These are phyloP conservation scores for Jamesozyma jinghongensis DNA, from an alignment of 805 yeast genomes.

Conservation along the genomic window DNA sequence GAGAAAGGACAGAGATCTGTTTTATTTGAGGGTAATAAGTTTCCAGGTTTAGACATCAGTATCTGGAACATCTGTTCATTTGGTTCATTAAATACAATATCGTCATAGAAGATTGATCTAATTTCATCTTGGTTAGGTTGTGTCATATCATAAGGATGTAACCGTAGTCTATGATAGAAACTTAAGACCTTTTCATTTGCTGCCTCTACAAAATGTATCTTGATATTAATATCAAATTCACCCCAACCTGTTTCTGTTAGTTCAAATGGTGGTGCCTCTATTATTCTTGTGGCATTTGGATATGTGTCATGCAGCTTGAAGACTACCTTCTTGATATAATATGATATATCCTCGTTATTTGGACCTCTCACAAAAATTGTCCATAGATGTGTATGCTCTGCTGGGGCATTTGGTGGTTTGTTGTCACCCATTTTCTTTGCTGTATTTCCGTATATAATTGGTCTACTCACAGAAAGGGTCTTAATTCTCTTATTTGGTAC, in stretches of 20 bases:
- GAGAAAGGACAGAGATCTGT: conserved; percentile 33
- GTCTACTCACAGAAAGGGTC: conserved; percentile 64
- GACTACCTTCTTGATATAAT: conserved; percentile 79
- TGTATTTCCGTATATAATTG: conserved; percentile 72
- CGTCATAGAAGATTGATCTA: conserved; percentile 67
- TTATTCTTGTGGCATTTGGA: conserved; percentile 71
- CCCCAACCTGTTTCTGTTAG: conserved; percentile 99
- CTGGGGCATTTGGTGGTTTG: conserved; percentile 56
- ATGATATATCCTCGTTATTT: conserved; percentile 65
- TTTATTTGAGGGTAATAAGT: conserved; percentile 39
- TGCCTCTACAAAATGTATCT: conserved; percentile 77
- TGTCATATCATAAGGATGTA: conserved; percentile 64
- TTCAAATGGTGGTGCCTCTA: conserved; percentile 88
- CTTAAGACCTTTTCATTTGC: conserved; percentile 81
- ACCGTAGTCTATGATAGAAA: conserved; percentile 78
- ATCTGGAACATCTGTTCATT: conserved; percentile 79
- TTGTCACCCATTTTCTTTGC: conserved; percentile 58
- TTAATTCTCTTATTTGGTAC: conserved; percentile 29
- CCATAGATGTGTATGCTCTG: conserved; percentile 94
- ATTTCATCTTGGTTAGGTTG: conserved; percentile 27
- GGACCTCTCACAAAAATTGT: conserved; percentile 85
- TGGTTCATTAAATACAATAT: conserved; percentile 90
- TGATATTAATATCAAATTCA: conserved; percentile 87
- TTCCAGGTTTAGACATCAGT: conserved; percentile 58
- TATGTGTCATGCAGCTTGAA: conserved; percentile 95